These are phyloP conservation scores for Zymoseptoria passerinii DNA, from an alignment of 2,329 filamentous ascomycete species.

Conservation along the genomic window DNA sequence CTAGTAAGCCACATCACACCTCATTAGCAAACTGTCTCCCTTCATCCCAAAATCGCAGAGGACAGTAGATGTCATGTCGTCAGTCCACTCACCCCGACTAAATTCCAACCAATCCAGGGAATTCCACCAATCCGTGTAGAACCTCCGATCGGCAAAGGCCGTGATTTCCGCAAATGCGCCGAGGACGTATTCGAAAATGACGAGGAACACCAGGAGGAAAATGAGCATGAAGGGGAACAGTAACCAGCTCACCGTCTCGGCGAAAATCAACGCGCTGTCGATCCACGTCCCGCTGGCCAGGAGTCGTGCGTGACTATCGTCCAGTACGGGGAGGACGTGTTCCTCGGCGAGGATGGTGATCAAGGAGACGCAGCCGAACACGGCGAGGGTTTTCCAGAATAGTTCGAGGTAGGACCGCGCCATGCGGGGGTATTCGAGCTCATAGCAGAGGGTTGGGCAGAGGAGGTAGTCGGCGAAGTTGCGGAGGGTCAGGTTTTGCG, in stretches of 20 bases:
- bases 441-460: slow-evolving; percentile 94
- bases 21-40: neutral
- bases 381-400: slow-evolving; percentile 74
- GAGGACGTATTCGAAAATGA: slow-evolving; percentile 95
- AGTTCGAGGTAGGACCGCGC: slow-evolving; percentile 73
- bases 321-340: slow-evolving; percentile 84
- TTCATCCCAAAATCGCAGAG: neutral
- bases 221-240: slow-evolving; percentile 97
- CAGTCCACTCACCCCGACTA: slow-evolving; percentile 14
- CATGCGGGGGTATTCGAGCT: slow-evolving; percentile 87
- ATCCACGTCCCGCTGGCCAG: slow-evolving; percentile 41
- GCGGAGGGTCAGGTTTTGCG: slow-evolving; percentile 69
- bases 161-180: slow-evolving; percentile 85
- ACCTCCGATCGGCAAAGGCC: slow-evolving; percentile 83
- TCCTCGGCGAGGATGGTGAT: slow-evolving; percentile 87
- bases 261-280: slow-evolving; percentile 70
- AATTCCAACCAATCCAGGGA: slow-evolving; percentile 89
- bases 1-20: slow-evolving; percentile 40
- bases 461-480: slow-evolving; percentile 85
- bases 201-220: slow-evolving; percentile 89
- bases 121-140: slow-evolving; percentile 73
- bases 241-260: slow-evolving; percentile 82
- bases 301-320: slow-evolving; percentile 56
- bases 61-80: neutral
- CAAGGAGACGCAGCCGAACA: slow-evolving; percentile 94